Conservation (phyloP, 2,329 filamentous ascomycete species). For the Botrytis byssoidea region DNA sequence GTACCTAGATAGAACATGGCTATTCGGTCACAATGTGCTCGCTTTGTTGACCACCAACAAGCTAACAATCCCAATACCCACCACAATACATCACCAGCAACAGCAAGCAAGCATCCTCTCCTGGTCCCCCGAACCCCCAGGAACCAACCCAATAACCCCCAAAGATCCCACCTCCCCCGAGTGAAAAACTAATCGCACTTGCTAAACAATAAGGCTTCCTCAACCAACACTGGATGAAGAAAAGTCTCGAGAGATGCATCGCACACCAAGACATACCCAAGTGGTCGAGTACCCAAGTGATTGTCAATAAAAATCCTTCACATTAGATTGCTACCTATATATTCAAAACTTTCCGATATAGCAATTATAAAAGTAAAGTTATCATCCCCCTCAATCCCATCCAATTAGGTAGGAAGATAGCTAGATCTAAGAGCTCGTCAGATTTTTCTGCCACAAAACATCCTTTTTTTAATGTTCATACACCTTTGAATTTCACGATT, state of each 20-base stretch:
- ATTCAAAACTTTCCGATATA: background rate
- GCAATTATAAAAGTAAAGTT: background rate
- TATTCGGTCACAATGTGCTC: background rate
- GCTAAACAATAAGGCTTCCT: background rate
- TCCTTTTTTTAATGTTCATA: constrained; percentile 8
- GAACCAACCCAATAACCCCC: background rate
- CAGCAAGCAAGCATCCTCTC: background rate
- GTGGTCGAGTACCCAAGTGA: background rate
- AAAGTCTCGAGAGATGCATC: background rate
- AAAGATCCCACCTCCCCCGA: background rate
- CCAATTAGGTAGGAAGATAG: background rate
- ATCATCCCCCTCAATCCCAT: background rate
- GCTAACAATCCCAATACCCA: background rate
- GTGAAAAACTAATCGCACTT: background rate
- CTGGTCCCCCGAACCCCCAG: background rate
- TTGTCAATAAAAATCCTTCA: background rate
- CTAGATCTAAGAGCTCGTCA: background rate
- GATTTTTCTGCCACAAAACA: background rate
- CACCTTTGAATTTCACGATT: background rate
- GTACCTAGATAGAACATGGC: too few species aligned
- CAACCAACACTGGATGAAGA: background rate
- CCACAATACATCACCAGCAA: background rate
- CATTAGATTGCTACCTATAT: background rate
- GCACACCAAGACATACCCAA: background rate
- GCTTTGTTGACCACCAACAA: background rate